Percentiles rank a stretch among this genome's conserved stretches.
These are phyloP conservation scores for Trichoderma asperelloides DNA, from an alignment of 495 filamentous ascomycete genomes.

Conservation along the genomic window DNA sequence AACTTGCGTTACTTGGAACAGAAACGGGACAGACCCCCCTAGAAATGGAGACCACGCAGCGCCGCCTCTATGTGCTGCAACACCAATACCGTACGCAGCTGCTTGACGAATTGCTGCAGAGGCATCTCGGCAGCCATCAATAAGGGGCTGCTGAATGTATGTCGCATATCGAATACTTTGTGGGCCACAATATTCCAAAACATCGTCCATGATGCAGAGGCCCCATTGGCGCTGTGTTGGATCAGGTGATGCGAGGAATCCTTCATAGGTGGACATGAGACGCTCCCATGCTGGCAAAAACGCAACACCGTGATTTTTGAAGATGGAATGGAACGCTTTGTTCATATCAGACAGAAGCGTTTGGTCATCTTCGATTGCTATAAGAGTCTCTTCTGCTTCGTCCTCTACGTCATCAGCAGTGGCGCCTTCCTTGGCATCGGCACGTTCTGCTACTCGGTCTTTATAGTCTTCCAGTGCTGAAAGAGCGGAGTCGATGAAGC, in stretches of 20 bases:
- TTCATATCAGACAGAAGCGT: slow-evolving; percentile 98
- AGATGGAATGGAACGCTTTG: slow-evolving; percentile 98
- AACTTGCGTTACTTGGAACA: slow-evolving; percentile 76
- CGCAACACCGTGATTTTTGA: slow-evolving; percentile 79
- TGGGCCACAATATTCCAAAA: slow-evolving; percentile 88
- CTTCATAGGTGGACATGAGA: slow-evolving; percentile 72
- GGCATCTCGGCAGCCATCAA: slow-evolving; percentile 71
- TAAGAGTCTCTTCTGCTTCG: slow-evolving; percentile 67
- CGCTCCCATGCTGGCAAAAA: slow-evolving; percentile 87
- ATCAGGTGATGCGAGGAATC: slow-evolving; percentile 74
- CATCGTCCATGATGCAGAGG: slow-evolving; percentile 96
- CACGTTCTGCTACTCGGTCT: slow-evolving; percentile 65
- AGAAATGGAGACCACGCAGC: slow-evolving; percentile 75
- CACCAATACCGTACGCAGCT: slow-evolving; percentile 90
- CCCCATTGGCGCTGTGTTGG: slow-evolving; percentile 97
- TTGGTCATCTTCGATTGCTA: slow-evolving; percentile 96
- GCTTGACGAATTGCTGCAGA: slow-evolving; percentile 93
- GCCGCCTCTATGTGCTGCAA: slow-evolving; percentile 90
- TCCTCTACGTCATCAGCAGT: slow-evolving; percentile 78
- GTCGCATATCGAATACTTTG: slow-evolving; percentile 74
- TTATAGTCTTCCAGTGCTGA: slow-evolving; percentile 89
- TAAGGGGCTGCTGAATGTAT: slow-evolving; percentile 76
- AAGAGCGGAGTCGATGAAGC: slow-evolving; percentile 76
- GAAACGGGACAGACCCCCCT: slow-evolving; percentile 61
- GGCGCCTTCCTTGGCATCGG: slow-evolving; percentile 62